Evolutionary conservation across 2,329 filamentous ascomycete genomes (phyloP), one percentile per base, ranked within the genome.

Genomic region (Hypoxylon sp.): DNA sequence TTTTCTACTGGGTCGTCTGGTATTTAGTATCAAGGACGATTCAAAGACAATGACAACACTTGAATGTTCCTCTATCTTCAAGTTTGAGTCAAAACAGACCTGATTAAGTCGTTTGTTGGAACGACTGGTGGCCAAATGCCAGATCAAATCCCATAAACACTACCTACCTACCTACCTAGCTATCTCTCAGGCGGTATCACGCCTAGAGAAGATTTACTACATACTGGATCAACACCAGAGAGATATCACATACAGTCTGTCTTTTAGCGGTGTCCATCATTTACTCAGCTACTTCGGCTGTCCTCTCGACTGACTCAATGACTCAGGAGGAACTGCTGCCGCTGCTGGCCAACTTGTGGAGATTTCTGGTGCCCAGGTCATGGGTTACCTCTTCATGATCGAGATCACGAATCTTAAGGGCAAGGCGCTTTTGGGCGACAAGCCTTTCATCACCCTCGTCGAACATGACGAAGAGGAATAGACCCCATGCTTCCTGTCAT

Each of bases 381-480:
- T 96, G 51, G 93, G 91, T 64, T 97, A 90, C 75, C 78, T 97
- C 58, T 99, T 99, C 79, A 90, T 99, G 67, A 89, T 97, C 71
- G 93, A 97, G 74, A 88, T 99, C 60, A 88, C 91, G 65, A 93
- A 94, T 75, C 84, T 99, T 63, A 90, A 96, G 70, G 94, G 94
- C 63, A 86, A 91, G 64, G 88, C 91, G 58, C 94, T 96, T 81
- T 88, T 99, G 63, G 84, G 87, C 63, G 87, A 87, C 47, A 73
- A 75, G 36, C 91, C 91, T 7, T 87, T 92, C 42, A 83, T 89
- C 70, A 96, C 93, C 31, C 83, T 99, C 26, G 82, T 99, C 57
- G 87, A 83, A 61, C 71, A 77, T 51, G 69, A 71, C 49, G 76
- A 71, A 66, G 63, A 65, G 49, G 60, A 67, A 52, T 63, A 60